These are phyloP conservation scores for Nakazawaea ishiwadae DNA, from an alignment of 805 yeast species.

Conservation along the genomic window DNA sequence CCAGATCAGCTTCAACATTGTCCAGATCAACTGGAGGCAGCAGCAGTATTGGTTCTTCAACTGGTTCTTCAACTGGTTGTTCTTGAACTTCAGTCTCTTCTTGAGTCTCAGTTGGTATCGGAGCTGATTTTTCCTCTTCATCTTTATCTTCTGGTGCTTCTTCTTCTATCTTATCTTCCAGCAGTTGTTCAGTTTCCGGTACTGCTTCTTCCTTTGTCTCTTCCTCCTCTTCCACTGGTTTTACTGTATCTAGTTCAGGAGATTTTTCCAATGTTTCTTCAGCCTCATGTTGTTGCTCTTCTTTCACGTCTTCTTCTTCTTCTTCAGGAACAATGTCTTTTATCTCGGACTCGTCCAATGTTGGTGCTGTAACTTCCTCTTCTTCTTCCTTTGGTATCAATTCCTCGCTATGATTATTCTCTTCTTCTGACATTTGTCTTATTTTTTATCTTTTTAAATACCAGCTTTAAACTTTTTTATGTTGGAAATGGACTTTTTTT, in stretches of 20 bases:
- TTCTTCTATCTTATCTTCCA: neutral
- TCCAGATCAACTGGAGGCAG: neutral
- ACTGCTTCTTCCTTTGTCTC: constrained; percentile 12
- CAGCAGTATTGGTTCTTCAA: neutral
- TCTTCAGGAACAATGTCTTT: constrained; percentile 7
- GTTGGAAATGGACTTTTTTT: neutral
- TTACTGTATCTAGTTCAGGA: neutral
- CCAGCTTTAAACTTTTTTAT: neutral
- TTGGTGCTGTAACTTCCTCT: no score
- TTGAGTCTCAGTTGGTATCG: no score
- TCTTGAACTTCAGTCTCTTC: no score
- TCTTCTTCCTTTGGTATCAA: no score
- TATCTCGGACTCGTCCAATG: neutral
- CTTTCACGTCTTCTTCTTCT: neutral
- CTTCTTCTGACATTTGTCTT: neutral
- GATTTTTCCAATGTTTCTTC: neutral
- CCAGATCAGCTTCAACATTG: no score
- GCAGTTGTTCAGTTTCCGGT: no score
- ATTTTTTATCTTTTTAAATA: neutral
- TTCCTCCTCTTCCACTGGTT: constrained; percentile 15
- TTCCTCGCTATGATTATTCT: no score
- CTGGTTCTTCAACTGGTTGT: no score
- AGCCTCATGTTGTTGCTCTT: neutral
- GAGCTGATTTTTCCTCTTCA: neutral
- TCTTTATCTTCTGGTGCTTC: constrained; percentile 5